Percentiles rank a stretch among this genome's conserved stretches.
phyloP scores from a whole-genome alignment of 2,329 filamentous ascomycete species.

The Trichocomaceae sp. region DNA sequence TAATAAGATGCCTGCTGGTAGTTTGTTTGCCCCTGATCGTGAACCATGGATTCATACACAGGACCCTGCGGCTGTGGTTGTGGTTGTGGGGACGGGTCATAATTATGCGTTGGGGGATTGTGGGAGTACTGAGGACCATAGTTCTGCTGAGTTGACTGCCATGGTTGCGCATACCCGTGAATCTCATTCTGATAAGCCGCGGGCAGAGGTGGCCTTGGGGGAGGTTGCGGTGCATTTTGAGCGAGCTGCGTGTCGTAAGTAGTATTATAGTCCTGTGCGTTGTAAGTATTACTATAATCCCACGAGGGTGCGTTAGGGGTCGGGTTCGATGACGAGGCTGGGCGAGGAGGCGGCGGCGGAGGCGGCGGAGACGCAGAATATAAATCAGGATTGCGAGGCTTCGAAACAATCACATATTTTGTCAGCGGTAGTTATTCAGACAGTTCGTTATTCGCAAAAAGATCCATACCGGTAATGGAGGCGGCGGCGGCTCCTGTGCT shows the following conservation, averaged over 20 bases:
- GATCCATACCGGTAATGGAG: conserved; percentile 30
- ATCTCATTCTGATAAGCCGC: conserved; percentile 30
- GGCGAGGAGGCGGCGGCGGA: conserved; percentile 1
- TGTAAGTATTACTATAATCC: conserved; percentile 8
- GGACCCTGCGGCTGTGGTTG: not conserved
- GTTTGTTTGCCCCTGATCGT: conserved; percentile 6
- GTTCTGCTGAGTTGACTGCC: conserved; percentile 21
- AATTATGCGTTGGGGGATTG: conserved; percentile 25
- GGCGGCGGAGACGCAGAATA: conserved; percentile 6
- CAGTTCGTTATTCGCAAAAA: not conserved
- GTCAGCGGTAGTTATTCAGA: not conserved
- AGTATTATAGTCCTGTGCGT: conserved; percentile 9
- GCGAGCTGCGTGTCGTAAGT: conserved; percentile 1
- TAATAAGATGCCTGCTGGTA: conserved; percentile 2
- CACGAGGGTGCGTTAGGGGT: conserved; percentile 12
- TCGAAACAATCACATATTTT: not conserved
- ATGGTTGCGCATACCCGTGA: conserved; percentile 21
- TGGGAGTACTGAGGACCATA: conserved; percentile 27
- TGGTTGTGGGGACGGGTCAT: conserved; percentile 22
- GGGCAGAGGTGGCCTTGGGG: conserved; percentile 38
- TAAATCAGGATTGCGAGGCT: conserved; percentile 9
- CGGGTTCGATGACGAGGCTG: conserved; percentile 2
- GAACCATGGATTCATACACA: not conserved
- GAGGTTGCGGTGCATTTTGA: conserved; percentile 19
- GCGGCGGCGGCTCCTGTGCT: conserved; percentile 21